Evolutionary conservation across 805 yeast species (phyloP), one percentile per base, ranked within the genome.

Genomic region (Ogataea trehalophila): DNA sequence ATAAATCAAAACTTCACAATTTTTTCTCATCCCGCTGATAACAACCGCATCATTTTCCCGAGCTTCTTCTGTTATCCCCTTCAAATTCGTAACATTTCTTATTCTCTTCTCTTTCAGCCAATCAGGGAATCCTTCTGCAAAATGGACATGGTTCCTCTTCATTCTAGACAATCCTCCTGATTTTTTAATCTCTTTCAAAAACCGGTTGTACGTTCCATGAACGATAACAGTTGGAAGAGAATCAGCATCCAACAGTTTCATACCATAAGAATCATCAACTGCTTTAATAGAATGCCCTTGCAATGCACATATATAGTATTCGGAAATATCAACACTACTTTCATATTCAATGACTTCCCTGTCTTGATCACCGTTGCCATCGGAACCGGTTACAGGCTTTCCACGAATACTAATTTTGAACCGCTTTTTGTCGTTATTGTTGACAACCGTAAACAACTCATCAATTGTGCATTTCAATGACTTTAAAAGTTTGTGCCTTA

Each of bases 121-220:
- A 2, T 41, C 68, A 1, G 79, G 75, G 9, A 78, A 55, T 13
- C 83, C 83, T 1, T 79, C 68, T 0, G 98, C 87, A 61, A 92
- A 74, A 67, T 94, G 99, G 16, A 94, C 80, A 63, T 94, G 98
- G 54, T 84, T 84, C 57, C 99, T 70, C 33, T 64, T 67, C 96
- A 90, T 87, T 50, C 67, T 72, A 15, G 75, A 73, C 22, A 94
- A 67, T 0, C 88, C 90, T 0, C 80, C 80, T 4, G 73, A 55
- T 23, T 66, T 44, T n/a, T 74, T 46, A 4, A 87, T 87, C 18
- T 60, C 47, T 1, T 67, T 58, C 54, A 85, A 67, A 29, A 76
- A 79, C 3, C 63, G 61, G 5, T 49, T 46, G 49, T 72, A 80
- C 0, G 98, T 92, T 4, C 98, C 98, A 63, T 94, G 99, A 17